Base-by-base conservation (phyloP, 768 basidiomycete species). In the Exsudoporus frostii region DNA sequence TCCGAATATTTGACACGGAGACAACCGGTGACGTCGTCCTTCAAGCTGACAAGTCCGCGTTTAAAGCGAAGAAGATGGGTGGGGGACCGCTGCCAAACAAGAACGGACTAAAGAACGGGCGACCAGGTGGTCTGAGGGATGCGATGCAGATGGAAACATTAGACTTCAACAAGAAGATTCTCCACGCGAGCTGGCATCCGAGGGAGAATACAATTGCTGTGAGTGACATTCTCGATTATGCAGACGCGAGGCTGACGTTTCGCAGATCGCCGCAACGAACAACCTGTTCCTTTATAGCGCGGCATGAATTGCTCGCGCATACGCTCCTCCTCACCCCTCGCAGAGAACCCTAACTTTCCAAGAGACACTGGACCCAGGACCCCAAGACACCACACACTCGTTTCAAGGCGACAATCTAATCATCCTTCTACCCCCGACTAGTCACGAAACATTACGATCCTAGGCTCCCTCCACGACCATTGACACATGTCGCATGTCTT, bases 51-150 rank as follows among this genome's bases (percentile, higher is more conserved):
- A 99, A 99, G 73, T 95, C 93, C 15, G 95, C 96, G 7, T 99
- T 99, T 79, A 98, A 98, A 73, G 92, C 92, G 45, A 99, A 98
- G 86, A 99, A 98, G 81, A 90, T 97, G 50, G 93, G 95, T 13
- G 94, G 90, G 2, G n/a, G n/a, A n/a, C 85, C 87, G 9, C 65
- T 86, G 50, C 82, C 84, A n/a, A 83, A 80, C 65, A 88, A 89
- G 70, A 74, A 80, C 56, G 75, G 79, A 43, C 65, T 80, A 63
- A 87, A 88, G 82, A 85, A 93, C 70, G 92, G 93, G 13, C 84
- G 90, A 64, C 78, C 80, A 36, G 82, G 84, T 46, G 68, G 68
- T 45, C 73, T 90, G 69, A 85, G 88, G 67, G 93, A 96, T 59
- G 82, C 86, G 44, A 91, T 97, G 84, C 89, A 93, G 67, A 69